phyloP scores from a whole-genome alignment of 2,329 filamentous ascomycete genomes.

The Sphaerostilbella broomeana region DNA sequence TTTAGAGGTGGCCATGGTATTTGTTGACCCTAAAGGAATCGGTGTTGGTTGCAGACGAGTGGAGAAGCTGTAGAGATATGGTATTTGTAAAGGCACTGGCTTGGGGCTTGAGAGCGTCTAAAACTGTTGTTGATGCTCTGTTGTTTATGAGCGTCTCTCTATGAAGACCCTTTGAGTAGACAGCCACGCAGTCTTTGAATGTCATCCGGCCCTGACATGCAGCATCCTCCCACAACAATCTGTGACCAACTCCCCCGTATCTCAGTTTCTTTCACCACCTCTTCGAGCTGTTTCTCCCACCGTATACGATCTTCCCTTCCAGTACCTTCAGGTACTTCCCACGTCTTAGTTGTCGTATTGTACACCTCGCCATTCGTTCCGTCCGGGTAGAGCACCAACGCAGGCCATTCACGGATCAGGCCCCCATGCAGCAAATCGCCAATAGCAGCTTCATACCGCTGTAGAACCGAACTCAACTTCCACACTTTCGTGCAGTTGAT shows the following conservation, averaged over 20 bases:
- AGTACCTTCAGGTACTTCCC: slow-evolving; percentile 39
- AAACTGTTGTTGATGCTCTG: not conserved
- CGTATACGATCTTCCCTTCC: slow-evolving; percentile 24
- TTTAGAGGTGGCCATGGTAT: too few species aligned
- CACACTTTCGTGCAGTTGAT: slow-evolving; percentile 64
- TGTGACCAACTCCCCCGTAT: slow-evolving; percentile 35
- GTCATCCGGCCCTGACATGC: slow-evolving; percentile 38
- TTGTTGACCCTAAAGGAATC: too few species aligned
- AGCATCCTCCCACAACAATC: slow-evolving; percentile 48
- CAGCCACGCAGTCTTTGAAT: slow-evolving; percentile 22
- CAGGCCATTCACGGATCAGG: slow-evolving; percentile 37
- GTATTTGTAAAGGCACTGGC: not conserved
- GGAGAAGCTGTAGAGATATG: too few species aligned
- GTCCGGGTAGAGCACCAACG: slow-evolving; percentile 60
- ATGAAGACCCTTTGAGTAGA: slow-evolving; percentile 15
- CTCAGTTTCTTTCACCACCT: slow-evolving; percentile 33
- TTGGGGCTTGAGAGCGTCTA: too few species aligned
- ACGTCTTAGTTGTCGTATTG: slow-evolving; percentile 55
- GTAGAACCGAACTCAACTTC: slow-evolving; percentile 51
- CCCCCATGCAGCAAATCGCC: slow-evolving; percentile 29
- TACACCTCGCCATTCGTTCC: slow-evolving; percentile 63
- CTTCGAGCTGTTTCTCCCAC: slow-evolving; percentile 41
- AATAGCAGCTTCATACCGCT: slow-evolving; percentile 46
- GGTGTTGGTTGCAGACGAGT: too few species aligned
- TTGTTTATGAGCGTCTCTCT: too few species aligned